Conservation (phyloP, 306 rosid species). For the Cyclanthera cordifolia region DNA sequence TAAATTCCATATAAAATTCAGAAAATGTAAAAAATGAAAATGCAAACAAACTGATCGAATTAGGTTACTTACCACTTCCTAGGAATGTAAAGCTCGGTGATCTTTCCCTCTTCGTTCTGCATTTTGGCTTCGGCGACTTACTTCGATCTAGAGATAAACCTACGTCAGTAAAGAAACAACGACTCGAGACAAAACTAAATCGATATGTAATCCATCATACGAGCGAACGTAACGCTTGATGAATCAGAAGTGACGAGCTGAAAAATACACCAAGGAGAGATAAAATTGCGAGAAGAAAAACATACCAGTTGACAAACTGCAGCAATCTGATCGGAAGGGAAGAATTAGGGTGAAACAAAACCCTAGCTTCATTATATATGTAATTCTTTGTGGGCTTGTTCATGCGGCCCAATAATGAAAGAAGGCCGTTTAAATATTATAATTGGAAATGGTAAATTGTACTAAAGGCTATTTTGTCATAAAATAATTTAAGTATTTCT, state of each 20-base stretch:
- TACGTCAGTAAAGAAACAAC: background rate
- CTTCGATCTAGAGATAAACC: background rate
- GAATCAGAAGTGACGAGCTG: background rate
- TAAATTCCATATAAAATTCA: background rate
- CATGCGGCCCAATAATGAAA: background rate
- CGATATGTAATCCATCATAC: background rate
- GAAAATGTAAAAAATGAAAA: too few species aligned
- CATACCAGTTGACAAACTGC: too few species aligned
- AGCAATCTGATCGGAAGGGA: too few species aligned
- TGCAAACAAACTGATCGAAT: background rate
- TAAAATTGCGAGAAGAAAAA: too few species aligned
- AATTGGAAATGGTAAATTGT: too few species aligned
- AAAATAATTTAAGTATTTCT: too few species aligned
- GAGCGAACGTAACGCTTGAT: background rate
- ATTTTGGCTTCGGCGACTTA: constrained; percentile 14
- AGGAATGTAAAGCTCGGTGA: constrained; percentile 38
- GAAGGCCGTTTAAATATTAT: too few species aligned
- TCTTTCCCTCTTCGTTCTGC: constrained; percentile 37
- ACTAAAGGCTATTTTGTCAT: too few species aligned
- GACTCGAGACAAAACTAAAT: background rate
- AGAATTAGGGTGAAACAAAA: too few species aligned
- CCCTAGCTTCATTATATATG: background rate
- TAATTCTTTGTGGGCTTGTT: background rate
- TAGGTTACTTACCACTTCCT: constrained; percentile 23
- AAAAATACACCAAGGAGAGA: too few species aligned